These are phyloP conservation scores for Colletotrichum camelliae DNA, from an alignment of 2,329 filamentous ascomycete genomes.

Conservation along the genomic window DNA sequence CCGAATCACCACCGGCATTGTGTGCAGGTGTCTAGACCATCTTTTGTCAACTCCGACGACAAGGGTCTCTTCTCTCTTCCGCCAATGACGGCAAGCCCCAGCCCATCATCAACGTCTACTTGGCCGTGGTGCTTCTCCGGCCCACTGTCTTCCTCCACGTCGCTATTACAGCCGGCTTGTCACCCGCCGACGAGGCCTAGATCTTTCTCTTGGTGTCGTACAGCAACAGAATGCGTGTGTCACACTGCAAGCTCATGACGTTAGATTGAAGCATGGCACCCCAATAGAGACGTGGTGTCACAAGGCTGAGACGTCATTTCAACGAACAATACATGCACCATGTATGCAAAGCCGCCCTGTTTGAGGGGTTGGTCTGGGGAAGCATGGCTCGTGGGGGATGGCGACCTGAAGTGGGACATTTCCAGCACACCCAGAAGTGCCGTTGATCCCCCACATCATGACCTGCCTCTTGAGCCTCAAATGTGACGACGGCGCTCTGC, in stretches of 20 bases:
- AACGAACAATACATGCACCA: slow-evolving; percentile 22
- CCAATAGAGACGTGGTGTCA: slow-evolving; percentile 22
- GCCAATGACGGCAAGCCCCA: slow-evolving; percentile 1
- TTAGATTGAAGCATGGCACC: not conserved
- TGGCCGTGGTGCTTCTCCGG: not conserved
- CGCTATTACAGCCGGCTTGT: not conserved
- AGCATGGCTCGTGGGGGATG: slow-evolving; percentile 19
- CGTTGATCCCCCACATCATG: slow-evolving; percentile 22
- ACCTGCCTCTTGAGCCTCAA: slow-evolving; percentile 19
- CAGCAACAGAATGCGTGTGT: not conserved
- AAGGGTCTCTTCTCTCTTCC: not conserved
- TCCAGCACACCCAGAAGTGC: slow-evolving; percentile 9
- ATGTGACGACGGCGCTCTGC: not conserved
- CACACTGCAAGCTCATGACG: not conserved
- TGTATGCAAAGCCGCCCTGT: slow-evolving; percentile 23
- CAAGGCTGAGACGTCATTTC: slow-evolving; percentile 31
- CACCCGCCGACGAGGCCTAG: not conserved
- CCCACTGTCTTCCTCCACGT: not conserved
- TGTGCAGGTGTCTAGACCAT: slow-evolving; percentile 19
- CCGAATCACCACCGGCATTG: slow-evolving; percentile 12
- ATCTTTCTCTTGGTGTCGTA: not conserved
- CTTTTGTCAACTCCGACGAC: not conserved
- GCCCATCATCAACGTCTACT: not conserved
- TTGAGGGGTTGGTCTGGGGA: slow-evolving; percentile 16
- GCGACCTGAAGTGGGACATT: slow-evolving; percentile 16